phyloP scores from a whole-genome alignment of 331 rosid genomes.

The Phaseolus coccineus region DNA sequence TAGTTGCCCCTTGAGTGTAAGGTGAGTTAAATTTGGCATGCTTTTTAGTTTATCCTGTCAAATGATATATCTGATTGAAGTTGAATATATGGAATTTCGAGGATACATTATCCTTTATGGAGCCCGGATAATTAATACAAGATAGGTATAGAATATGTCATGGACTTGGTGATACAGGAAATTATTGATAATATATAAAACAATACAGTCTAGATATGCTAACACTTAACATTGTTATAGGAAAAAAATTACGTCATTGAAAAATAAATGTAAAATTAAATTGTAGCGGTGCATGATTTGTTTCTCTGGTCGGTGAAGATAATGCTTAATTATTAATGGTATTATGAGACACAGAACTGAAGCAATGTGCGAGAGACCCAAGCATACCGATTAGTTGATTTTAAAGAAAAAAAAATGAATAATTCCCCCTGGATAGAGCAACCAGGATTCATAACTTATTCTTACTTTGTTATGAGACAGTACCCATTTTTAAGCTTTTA shows the following conservation, averaged over 20 bases:
- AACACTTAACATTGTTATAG: background rate
- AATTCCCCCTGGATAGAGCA: background rate
- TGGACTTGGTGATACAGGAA: background rate
- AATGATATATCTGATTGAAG: constrained; percentile 9
- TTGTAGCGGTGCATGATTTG: background rate
- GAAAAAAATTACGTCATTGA: background rate
- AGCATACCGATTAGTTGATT: background rate
- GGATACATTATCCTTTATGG: constrained; percentile 3
- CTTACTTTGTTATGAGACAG: background rate
- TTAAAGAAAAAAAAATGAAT: background rate
- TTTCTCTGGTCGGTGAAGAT: background rate
- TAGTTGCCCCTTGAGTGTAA: background rate
- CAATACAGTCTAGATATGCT: background rate
- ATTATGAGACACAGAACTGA: background rate
- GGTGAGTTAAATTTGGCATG: background rate
- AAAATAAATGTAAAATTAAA: background rate
- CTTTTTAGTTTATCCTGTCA: background rate
- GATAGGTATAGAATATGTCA: background rate
- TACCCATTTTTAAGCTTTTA: background rate
- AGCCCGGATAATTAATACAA: background rate
- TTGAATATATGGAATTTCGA: constrained; percentile 13
- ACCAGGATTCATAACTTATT: background rate
- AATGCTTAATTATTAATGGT: too few relatives aligned
- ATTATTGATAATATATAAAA: background rate
- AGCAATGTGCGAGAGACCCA: background rate